These are phyloP conservation scores for Penicillium manginii DNA, from an alignment of 495 filamentous ascomycete species.

Conservation along the genomic window DNA sequence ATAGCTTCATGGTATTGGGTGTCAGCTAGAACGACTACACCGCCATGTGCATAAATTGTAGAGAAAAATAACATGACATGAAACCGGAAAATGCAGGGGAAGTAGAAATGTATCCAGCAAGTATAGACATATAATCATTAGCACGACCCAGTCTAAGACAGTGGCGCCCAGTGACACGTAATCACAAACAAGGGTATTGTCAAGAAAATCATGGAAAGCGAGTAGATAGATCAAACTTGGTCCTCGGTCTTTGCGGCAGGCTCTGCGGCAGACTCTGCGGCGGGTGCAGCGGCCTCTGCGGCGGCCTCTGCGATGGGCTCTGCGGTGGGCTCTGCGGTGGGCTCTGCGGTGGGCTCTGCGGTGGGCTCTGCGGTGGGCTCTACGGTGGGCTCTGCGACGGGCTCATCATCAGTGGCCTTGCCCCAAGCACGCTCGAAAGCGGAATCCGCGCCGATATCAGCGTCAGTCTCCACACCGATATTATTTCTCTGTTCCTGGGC, in stretches of 20 bases:
- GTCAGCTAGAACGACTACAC: too few relatives aligned
- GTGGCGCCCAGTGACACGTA: slow-evolving; percentile 1
- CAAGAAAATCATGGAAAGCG: slow-evolving; percentile 12
- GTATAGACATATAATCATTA: slow-evolving; percentile 19
- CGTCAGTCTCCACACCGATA: not conserved
- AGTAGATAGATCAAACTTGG: slow-evolving; percentile 5
- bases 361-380: not conserved
- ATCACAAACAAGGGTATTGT: slow-evolving; percentile 24
- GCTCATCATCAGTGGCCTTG: slow-evolving; percentile 41
- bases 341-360: slow-evolving; percentile 1
- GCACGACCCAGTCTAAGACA: slow-evolving; percentile 22
- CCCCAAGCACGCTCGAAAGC: slow-evolving; percentile 51
- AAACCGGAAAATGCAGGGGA: not conserved
- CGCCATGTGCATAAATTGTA: not conserved
- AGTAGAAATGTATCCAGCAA: slow-evolving; percentile 2
- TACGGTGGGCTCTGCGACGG: not conserved
- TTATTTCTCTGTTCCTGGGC: not conserved
- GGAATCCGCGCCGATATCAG: slow-evolving; percentile 23
- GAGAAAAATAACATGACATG: not conserved
- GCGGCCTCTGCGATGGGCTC: not conserved
- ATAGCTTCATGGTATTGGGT: too few relatives aligned
- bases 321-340: slow-evolving; percentile 1
- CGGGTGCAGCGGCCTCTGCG: too few relatives aligned
- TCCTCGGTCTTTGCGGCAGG: slow-evolving; percentile 6
- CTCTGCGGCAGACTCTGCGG: too few relatives aligned